Percentiles rank a stretch among this genome's conserved stretches.
Conservation (phyloP, 1,284 basidiomycete genomes). For the Tremellales sp. region DNA sequence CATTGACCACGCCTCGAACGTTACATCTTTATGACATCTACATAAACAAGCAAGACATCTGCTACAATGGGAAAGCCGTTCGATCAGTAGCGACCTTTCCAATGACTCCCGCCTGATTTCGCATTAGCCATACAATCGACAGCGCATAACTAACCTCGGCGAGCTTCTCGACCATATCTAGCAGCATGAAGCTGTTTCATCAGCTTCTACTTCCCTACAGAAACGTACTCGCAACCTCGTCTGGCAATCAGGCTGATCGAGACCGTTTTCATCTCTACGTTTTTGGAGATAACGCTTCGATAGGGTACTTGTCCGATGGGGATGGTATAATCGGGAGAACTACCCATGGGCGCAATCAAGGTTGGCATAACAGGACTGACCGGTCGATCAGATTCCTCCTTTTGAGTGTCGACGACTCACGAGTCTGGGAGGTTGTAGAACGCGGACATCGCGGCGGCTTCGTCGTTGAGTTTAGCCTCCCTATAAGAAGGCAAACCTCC, state of each 20-base stretch:
- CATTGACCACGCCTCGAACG: no score
- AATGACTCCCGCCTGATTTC: conserved; percentile 13
- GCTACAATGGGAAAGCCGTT: conserved; percentile 13
- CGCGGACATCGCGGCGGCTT: neutral
- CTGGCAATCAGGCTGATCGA: conserved; percentile 48
- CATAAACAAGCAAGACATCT: no score
- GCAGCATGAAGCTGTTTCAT: conserved; percentile 21
- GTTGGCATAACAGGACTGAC: no score
- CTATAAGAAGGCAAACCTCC: conserved; percentile 11
- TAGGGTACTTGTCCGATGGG: conserved; percentile 50
- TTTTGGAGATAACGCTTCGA: conserved; percentile 45
- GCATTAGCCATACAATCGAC: neutral
- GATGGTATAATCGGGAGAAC: conserved; percentile 49
- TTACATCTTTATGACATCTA: no score
- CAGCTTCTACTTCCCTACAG: conserved; percentile 16
- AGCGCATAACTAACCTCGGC: conserved; percentile 7
- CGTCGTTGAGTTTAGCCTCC: conserved; percentile 11
- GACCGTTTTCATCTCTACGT: conserved; percentile 48
- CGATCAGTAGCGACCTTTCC: conserved; percentile 18
- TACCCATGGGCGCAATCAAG: conserved; percentile 13
- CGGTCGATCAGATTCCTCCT: no score
- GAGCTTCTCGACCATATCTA: conserved; percentile 16
- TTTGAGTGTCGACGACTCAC: conserved; percentile 18
- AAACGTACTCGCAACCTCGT: conserved; percentile 49
- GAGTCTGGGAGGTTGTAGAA: conserved; percentile 4